Base-by-base conservation (phyloP, 768 basidiomycete species). In the Sutorius australiensis region DNA sequence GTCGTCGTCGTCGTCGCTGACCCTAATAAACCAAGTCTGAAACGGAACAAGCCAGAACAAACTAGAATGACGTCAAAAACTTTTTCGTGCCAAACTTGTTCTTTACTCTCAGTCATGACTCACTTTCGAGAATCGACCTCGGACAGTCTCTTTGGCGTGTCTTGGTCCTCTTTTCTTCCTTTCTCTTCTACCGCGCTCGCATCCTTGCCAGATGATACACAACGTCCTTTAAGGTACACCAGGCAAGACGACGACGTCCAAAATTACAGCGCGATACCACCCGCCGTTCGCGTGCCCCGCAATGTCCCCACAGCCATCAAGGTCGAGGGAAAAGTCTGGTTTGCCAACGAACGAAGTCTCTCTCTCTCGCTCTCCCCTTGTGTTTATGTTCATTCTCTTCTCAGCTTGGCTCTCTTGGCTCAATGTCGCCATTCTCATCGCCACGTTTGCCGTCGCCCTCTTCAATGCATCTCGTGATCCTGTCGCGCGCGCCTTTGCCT, bases 321-420 rank as follows among this genome's bases (percentile, higher is more conserved):
- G 57, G 92, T 98, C 16, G 94, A 98, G 67, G 86, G 84, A 19
- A 98, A 98, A 64, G 94, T 98, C 44, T 98, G 95, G 94, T 95
- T 98, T 67, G 93, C 94, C 9, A 97, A 97, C 64, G 94, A 98
- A 71, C 76, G 92, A 65, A 93, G 91, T 93, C 43, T 55, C 84
- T 46, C 42, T 10, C 12, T 9, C 14, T 27, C 7, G 13, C 44
- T 48, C 41, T 34, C 33, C 0, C 3, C 37, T 30, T 37, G 16
- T 49, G 36, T 30, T 30, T 28, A 31, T 14, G 13, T 9, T 63
- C 31, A 65, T 33, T n/a, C 24, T 27, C 46, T 36, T 44, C 48
- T 2, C 48, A 92, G 91, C 95, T 2, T 97, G 94, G 89, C 80
- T 98, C 31, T 81, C 94, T 0, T 99, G 95, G 84, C 75, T 98